phyloP scores from a whole-genome alignment of 345 rosid genomes.

The Litchi chinensis region DNA sequence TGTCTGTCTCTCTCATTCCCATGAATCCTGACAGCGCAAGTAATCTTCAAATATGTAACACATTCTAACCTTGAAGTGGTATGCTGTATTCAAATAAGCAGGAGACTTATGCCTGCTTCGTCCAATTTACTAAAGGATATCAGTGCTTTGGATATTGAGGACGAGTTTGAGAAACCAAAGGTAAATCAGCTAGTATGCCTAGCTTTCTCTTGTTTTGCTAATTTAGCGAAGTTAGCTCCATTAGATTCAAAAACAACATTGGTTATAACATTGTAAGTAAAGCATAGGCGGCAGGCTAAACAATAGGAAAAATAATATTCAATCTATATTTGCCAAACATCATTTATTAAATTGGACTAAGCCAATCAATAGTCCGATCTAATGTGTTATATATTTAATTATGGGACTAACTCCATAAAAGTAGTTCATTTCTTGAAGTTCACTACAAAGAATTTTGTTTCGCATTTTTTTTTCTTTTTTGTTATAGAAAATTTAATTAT shows the following conservation, averaged over 20 bases:
- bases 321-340: not conserved
- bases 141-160: constrained; percentile 50
- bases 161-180: constrained; percentile 66
- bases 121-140: constrained; percentile 68
- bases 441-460: not conserved
- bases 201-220: not conserved
- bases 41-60: not conserved
- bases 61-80: not conserved
- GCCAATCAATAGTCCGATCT: not conserved
- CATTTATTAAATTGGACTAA: not conserved
- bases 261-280: not conserved
- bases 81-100: constrained; percentile 23
- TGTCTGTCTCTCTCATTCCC: too few relatives aligned
- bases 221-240: not conserved
- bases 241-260: not conserved
- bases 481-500: constrained; percentile 2
- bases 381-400: not conserved
- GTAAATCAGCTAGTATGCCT: constrained; percentile 32
- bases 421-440: not conserved
- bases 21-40: not conserved
- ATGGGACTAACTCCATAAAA: not conserved
- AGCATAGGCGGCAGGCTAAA: not conserved
- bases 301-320: not conserved
- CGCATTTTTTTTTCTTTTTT: not conserved
- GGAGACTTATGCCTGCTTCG: constrained; percentile 84